phyloP scores from a whole-genome alignment of 306 rosid genomes.

The Cucumis melo region DNA sequence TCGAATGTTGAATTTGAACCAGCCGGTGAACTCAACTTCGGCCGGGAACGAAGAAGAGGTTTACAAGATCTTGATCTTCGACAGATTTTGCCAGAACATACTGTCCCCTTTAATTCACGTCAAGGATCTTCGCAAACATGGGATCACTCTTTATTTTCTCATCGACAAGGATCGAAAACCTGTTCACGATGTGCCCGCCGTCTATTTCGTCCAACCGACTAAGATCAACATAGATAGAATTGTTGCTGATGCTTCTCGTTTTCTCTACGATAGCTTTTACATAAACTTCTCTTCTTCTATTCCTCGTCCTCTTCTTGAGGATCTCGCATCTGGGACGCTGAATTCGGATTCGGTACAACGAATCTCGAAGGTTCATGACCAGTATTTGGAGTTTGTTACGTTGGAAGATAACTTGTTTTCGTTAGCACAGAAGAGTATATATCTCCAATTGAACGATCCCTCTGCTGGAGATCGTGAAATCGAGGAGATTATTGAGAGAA shows the following conservation, averaged over 20 bases:
- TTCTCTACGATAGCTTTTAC: constrained; percentile 63
- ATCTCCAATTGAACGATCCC: constrained; percentile 78
- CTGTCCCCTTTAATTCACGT: constrained; percentile 85
- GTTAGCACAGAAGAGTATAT: constrained; percentile 56
- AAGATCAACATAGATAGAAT: constrained; percentile 55
- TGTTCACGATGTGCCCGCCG: constrained; percentile 85
- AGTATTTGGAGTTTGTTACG: constrained; percentile 81
- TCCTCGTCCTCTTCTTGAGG: constrained; percentile 87
- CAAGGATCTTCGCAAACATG: constrained; percentile 91
- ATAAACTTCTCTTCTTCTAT: constrained; percentile 74
- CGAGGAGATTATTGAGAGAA: constrained; percentile 73
- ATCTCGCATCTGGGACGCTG: constrained; percentile 75
- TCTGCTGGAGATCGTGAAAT: constrained; percentile 88
- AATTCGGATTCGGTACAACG: constrained; percentile 54
- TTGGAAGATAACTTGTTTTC: constrained; percentile 81
- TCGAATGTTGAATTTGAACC: constrained; percentile 91
- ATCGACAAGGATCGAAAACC: constrained; percentile 90
- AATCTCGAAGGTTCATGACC: constrained; percentile 83
- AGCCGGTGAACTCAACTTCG: constrained; percentile 51
- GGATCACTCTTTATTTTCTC: constrained; percentile 79
- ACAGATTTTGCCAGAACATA: constrained; percentile 73
- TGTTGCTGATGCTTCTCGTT: constrained; percentile 58
- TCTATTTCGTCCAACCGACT: constrained; percentile 75
- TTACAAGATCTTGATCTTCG: constrained; percentile 84
- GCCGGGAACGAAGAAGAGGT: constrained; percentile 86